These are phyloP conservation scores for Apiospora marii DNA, from an alignment of 2,329 filamentous ascomycete species.

Conservation along the genomic window DNA sequence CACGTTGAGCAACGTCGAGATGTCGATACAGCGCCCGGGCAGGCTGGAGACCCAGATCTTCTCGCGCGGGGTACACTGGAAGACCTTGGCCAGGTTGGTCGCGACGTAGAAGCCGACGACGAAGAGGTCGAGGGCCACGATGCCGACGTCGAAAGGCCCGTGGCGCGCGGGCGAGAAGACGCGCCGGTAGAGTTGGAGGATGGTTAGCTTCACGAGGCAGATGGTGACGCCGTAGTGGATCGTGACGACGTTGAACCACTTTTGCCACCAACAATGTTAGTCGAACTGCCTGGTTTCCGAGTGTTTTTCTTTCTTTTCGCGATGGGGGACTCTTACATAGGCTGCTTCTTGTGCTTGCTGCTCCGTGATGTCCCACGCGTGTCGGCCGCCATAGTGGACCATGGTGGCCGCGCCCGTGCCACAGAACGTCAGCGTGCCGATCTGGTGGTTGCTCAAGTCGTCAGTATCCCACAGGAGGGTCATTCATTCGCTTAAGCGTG, in stretches of 20 bases:
- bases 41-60: background rate
- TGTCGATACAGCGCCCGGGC: background rate
- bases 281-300: background rate
- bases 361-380: slow-evolving; percentile 32
- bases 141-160: slow-evolving; percentile 21
- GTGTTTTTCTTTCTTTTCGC: background rate
- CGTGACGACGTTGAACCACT: slow-evolving; percentile 34
- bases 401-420: slow-evolving; percentile 26
- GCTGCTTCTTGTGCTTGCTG: slow-evolving; percentile 27
- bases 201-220: slow-evolving; percentile 32
- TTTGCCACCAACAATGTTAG: background rate
- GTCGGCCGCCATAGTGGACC: slow-evolving; percentile 31
- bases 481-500: background rate
- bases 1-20: background rate
- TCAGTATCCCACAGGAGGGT: background rate
- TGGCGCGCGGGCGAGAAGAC: slow-evolving; percentile 34
- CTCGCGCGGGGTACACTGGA: background rate
- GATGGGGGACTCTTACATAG: slow-evolving; percentile 27
- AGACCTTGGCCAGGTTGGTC: background rate
- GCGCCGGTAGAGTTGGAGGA: slow-evolving; percentile 35
- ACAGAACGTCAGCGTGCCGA: slow-evolving; percentile 29
- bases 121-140: background rate
- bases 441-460: background rate
- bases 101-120: background rate
- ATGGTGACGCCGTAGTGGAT: slow-evolving; percentile 33